Base-by-base conservation (phyloP, 1,139 yeast genomes). In the Hanseniaspora sp. region DNA sequence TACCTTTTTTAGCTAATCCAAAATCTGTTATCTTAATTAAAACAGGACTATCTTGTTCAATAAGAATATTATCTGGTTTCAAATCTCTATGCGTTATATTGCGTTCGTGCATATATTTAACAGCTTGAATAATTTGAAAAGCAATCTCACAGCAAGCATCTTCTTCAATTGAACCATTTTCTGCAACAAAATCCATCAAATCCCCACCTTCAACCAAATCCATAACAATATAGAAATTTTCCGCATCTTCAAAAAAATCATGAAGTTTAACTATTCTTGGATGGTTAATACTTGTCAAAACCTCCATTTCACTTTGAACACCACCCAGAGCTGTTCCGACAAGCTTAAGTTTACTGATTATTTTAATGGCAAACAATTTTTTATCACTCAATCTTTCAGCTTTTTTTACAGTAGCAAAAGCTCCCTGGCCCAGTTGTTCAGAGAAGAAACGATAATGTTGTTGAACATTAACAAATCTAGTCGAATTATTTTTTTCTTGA, bases 161-260 rank as follows among this genome's bases (percentile, higher is more conserved):
- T 67, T 90, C 98, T 18, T 94, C 88, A 40, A 90, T 85, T 5
- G 94, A 80, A 1, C 96, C 96, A 67, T 86, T 84, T 2, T 90
- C 86, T 0, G 95, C 92, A 1, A 90, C 95, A 69, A 86, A 88
- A 69, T 72, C 97, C 98, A 92, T 92, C 57, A 92, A 71, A 67
- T 92, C 98, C n/a, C 98, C 98, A 9, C 96, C 96, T 0, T 95
- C 83, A 18, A 92, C 94, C 61, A 83, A 83, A 64, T 92, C 98
- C 96, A 92, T 90, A 5, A 92, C 90, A 59, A 92, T 74, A 65
- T 86, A 92, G 67, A 86, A 86, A 62, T 78, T 79, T 57, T 83
- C 85, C 12, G 74, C 70, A 65, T 90, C 96, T 65, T 88, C 96
- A 64, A 82, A 88, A 62, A 85, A 86, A 8, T 88, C 92, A 63